A percentile compares a stretch with the other conserved stretches of the same genome.
Evolutionary conservation across 805 yeast genomes (phyloP).

Genomic region (Dipodascus albidus): DNA sequence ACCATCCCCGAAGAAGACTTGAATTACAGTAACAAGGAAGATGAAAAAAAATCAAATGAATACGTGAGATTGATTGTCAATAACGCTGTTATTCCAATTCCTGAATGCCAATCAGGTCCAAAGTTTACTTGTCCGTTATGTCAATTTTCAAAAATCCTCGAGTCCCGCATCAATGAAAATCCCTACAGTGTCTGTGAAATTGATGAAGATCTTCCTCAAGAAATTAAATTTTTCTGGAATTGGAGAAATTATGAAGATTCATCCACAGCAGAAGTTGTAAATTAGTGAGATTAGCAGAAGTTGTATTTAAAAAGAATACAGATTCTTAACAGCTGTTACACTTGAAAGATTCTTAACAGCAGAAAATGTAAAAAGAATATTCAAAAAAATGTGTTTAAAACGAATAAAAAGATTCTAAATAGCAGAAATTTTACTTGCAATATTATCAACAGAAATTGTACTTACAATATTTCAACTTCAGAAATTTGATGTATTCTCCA

Average conservation of each 20-base stretch:
- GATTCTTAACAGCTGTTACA: too few relatives aligned
- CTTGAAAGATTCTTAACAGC: too few relatives aligned
- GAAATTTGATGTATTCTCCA: too few relatives aligned
- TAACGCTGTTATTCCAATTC: slow-evolving; percentile 41
- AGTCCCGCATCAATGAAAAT: slow-evolving; percentile 5
- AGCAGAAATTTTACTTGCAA: too few relatives aligned
- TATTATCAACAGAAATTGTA: too few relatives aligned
- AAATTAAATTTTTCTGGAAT: slow-evolving; percentile 25
- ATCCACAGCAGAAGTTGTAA: neutral
- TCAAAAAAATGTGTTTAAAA: too few relatives aligned
- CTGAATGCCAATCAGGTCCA: slow-evolving; percentile 38
- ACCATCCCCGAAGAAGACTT: neutral
- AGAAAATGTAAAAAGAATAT: too few relatives aligned
- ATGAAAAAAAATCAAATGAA: neutral
- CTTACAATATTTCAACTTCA: too few relatives aligned
- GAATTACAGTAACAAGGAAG: neutral
- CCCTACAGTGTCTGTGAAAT: slow-evolving; percentile 10
- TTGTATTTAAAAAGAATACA: too few relatives aligned
- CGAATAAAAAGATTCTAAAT: too few relatives aligned
- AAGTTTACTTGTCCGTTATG: slow-evolving; percentile 33
- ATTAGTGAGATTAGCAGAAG: too few relatives aligned
- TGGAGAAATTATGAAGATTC: neutral
- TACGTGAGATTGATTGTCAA: slow-evolving; percentile 38
- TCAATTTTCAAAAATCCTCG: slow-evolving; percentile 17
- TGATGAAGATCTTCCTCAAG: slow-evolving; percentile 13